These are phyloP conservation scores for Coniferiporia weirii DNA, from an alignment of 1,284 basidiomycete genomes.

Conservation along the genomic window DNA sequence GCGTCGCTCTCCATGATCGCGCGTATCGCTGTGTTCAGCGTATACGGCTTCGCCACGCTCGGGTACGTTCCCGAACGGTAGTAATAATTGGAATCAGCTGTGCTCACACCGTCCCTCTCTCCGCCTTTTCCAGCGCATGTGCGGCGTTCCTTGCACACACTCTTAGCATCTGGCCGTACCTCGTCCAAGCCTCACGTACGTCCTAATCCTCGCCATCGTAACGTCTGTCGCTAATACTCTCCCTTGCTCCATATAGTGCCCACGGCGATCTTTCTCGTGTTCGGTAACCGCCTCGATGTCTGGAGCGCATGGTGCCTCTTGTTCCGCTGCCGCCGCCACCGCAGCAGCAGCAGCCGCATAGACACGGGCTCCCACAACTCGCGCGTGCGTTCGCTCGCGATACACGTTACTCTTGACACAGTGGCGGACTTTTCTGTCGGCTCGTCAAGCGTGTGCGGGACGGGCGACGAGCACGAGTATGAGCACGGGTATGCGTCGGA, in stretches of 20 bases:
- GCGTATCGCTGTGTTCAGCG: conserved; percentile 13
- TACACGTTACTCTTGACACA: no score
- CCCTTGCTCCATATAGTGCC: conserved; percentile 4
- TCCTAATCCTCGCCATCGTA: background rate
- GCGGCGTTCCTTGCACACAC: conserved; percentile 15
- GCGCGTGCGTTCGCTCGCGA: no score
- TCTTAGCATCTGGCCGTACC: conserved; percentile 12
- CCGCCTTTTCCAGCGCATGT: conserved; percentile 3
- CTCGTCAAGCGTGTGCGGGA: no score
- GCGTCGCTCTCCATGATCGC: conserved; percentile 14
- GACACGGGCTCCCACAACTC: background rate
- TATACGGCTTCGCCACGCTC: conserved; percentile 13
- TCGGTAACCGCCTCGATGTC: background rate
- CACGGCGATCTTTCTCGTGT: conserved; percentile 4
- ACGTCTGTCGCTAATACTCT: no score
- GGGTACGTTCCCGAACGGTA: conserved; percentile 2
- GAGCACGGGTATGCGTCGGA: no score
- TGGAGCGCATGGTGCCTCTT: background rate
- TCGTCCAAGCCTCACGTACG: conserved; percentile 17
- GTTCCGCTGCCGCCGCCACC: no score
- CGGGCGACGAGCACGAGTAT: no score
- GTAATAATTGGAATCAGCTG: background rate
- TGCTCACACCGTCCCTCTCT: background rate
- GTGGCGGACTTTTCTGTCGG: no score
- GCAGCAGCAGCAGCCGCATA: no score